A percentile compares a stretch with the other conserved stretches of the same genome.
Evolutionary conservation across 306 rosid species (phyloP).

Genomic region (Mucuna pruriens): DNA sequence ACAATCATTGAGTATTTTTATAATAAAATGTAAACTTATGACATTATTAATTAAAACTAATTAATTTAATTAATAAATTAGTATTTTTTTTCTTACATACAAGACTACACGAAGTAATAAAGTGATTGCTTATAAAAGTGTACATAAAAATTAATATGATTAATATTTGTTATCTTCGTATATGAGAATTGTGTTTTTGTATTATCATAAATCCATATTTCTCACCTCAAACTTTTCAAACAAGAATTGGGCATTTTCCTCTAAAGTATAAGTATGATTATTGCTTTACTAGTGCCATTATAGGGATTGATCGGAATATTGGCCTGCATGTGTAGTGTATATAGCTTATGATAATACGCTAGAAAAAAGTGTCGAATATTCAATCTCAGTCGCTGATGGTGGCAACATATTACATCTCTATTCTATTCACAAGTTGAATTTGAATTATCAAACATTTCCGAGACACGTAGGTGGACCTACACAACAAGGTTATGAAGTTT

Average conservation of each 20-base stretch:
- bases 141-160: neutral
- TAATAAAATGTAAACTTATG: too few species aligned
- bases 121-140: too few species aligned
- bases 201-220: neutral
- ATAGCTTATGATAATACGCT: conserved; percentile 20
- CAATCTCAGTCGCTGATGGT: conserved; percentile 34
- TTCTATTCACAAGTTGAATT: conserved; percentile 28
- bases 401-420: conserved; percentile 39
- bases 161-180: neutral
- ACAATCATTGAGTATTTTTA: too few species aligned
- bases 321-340: neutral
- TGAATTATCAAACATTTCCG: conserved; percentile 30
- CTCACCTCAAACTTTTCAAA: neutral
- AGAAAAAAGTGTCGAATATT: conserved; percentile 22
- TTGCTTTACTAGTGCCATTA: conserved; percentile 30
- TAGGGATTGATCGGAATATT: conserved; percentile 23
- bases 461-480: conserved; percentile 43
- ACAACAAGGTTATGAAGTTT: neutral
- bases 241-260: neutral
- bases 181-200: neutral
- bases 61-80: too few species aligned
- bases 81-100: too few species aligned
- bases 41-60: too few species aligned
- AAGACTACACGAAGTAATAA: too few species aligned
- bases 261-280: neutral